Conservation (phyloP, 306 rosid species). For the Cyclanthera cordifolia region DNA sequence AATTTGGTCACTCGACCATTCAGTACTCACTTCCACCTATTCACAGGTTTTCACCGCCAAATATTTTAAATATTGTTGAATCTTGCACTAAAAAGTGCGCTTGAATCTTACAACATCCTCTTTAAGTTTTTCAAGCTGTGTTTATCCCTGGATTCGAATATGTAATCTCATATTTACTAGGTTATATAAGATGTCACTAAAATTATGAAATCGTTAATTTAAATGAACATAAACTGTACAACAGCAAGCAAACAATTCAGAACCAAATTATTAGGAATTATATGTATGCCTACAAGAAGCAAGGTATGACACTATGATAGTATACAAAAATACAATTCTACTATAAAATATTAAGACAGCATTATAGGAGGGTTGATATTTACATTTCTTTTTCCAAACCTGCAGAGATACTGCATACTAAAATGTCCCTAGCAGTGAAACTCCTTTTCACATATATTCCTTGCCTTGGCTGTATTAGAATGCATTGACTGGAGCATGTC, state of each 20-base stretch:
- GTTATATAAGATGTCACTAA: too few relatives aligned
- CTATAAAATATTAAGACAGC: neutral
- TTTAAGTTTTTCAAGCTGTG: too few relatives aligned
- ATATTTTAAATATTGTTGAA: neutral
- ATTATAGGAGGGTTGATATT: neutral
- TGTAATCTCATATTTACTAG: too few relatives aligned
- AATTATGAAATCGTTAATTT: neutral
- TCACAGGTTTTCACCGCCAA: too few relatives aligned
- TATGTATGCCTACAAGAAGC: neutral
- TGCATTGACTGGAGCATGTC: neutral
- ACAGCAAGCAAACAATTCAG: neutral
- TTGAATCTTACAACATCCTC: too few relatives aligned
- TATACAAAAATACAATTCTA: neutral
- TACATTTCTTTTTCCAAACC: slow-evolving; percentile 7
- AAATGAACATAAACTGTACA: neutral
- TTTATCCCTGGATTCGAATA: too few relatives aligned
- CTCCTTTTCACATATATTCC: neutral
- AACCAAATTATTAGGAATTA: neutral
- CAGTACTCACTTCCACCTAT: too few relatives aligned
- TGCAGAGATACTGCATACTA: slow-evolving; percentile 6
- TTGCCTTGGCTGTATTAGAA: neutral
- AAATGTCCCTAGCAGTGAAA: neutral
- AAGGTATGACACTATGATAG: neutral
- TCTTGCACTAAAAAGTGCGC: neutral
- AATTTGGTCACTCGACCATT: too few relatives aligned